phyloP scores from a whole-genome alignment of 2,329 filamentous ascomycete species.

The Capronia americana region DNA sequence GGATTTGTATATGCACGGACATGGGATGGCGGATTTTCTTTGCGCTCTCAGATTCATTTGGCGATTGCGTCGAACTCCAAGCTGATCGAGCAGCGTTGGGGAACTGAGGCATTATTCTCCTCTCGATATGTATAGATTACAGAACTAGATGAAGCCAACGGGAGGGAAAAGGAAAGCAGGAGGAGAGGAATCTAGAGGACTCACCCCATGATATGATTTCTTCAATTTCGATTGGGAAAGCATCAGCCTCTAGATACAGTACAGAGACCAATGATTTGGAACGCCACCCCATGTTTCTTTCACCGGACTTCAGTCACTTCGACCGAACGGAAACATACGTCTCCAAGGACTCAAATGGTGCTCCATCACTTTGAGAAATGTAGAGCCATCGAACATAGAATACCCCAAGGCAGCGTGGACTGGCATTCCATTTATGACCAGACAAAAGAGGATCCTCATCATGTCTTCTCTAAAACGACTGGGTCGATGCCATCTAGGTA shows the following conservation, averaged over 20 bases:
- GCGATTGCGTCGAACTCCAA: neutral
- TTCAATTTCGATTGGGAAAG: neutral
- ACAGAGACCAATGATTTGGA: neutral
- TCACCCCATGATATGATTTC: neutral
- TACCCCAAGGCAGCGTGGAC: neutral
- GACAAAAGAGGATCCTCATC: neutral
- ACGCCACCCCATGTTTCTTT: neutral
- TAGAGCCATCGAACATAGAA: neutral
- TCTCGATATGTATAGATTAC: conserved; percentile 13
- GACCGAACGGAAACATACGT: neutral
- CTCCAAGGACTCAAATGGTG: no score
- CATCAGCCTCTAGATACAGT: neutral
- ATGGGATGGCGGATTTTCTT: neutral
- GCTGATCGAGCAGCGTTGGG: conserved; percentile 9
- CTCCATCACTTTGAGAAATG: neutral
- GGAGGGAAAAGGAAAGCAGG: neutral
- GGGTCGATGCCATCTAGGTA: neutral
- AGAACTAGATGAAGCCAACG: neutral
- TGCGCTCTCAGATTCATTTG: conserved; percentile 4
- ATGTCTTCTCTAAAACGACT: neutral
- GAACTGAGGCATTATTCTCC: conserved; percentile 20
- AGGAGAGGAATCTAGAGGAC: neutral
- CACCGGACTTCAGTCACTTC: neutral
- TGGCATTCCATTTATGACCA: neutral
- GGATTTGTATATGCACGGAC: neutral